Conservation (phyloP, 2,329 filamentous ascomycete species). For the Pseudogymnoascus sp. region DNA sequence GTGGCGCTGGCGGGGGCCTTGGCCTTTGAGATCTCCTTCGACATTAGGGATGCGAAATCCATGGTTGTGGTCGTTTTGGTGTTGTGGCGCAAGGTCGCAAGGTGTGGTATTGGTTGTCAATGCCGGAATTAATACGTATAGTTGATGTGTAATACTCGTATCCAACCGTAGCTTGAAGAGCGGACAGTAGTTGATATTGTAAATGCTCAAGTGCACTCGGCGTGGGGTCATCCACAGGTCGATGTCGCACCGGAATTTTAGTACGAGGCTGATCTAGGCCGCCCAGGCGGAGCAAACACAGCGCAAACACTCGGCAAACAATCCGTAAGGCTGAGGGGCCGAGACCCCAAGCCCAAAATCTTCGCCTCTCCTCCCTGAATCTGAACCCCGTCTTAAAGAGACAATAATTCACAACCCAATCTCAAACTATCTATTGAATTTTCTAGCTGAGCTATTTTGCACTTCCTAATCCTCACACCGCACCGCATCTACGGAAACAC, state of each 20-base stretch:
- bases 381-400: background rate
- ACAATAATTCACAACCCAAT: background rate
- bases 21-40: conserved; percentile 81
- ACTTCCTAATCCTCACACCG: background rate
- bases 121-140: background rate
- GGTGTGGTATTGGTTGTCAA: background rate
- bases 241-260: background rate
- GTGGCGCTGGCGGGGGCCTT: conserved; percentile 39
- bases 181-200: background rate
- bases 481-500: background rate
- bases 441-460: background rate
- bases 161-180: background rate
- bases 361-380: background rate
- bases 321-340: conserved; percentile 8
- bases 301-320: background rate
- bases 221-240: background rate
- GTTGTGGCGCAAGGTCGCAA: background rate
- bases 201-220: conserved; percentile 6
- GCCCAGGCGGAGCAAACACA: conserved; percentile 4
- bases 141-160: background rate
- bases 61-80: conserved; percentile 43
- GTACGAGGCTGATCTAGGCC: conserved; percentile 5
- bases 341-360: conserved; percentile 3
- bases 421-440: background rate
- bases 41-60: conserved; percentile 95